phyloP scores from a whole-genome alignment of 352 stramenopile genomes.

The Halophytophthora batemanensis region DNA sequence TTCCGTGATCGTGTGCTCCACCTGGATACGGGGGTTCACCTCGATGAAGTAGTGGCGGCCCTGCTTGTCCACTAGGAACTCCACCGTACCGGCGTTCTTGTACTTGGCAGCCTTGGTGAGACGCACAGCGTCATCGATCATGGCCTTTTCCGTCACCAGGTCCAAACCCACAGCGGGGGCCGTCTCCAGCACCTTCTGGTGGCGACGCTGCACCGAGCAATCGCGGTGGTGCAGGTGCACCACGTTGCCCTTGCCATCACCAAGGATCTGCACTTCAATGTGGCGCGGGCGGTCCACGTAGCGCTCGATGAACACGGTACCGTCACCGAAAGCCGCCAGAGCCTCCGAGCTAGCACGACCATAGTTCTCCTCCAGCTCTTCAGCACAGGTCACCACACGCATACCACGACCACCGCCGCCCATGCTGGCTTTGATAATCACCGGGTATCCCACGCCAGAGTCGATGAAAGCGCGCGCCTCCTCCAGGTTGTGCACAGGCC shows the following conservation, averaged over 20 bases:
- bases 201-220: conserved; percentile 96
- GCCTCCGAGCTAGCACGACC: conserved; percentile 81
- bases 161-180: conserved; percentile 88
- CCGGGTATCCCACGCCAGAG: conserved; percentile 89
- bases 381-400: conserved; percentile 84
- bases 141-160: conserved; percentile 80
- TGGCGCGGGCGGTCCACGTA: conserved; percentile 95
- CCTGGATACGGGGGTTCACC: conserved; percentile 98
- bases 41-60: conserved; percentile 97
- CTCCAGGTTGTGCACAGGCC: conserved; percentile 84
- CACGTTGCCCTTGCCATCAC: conserved; percentile 92
- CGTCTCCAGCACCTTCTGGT: conserved; percentile 98
- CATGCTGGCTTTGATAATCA: conserved; percentile 98
- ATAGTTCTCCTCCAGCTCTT: conserved; percentile 90
- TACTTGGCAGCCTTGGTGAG: conserved; percentile 93
- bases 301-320: conserved; percentile 94
- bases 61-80: conserved; percentile 97
- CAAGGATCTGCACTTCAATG: conserved; percentile 98
- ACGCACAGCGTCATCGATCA: conserved; percentile 91
- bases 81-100: conserved; percentile 96
- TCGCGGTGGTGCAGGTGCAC: conserved; percentile 96
- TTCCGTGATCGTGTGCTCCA: conserved; percentile 92
- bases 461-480: conserved; percentile 91
- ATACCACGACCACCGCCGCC: conserved; percentile 97
- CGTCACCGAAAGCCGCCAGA: conserved; percentile 92